These are phyloP conservation scores for Tylopilus subfusipes DNA, from an alignment of 768 basidiomycete genomes.

Conservation along the genomic window DNA sequence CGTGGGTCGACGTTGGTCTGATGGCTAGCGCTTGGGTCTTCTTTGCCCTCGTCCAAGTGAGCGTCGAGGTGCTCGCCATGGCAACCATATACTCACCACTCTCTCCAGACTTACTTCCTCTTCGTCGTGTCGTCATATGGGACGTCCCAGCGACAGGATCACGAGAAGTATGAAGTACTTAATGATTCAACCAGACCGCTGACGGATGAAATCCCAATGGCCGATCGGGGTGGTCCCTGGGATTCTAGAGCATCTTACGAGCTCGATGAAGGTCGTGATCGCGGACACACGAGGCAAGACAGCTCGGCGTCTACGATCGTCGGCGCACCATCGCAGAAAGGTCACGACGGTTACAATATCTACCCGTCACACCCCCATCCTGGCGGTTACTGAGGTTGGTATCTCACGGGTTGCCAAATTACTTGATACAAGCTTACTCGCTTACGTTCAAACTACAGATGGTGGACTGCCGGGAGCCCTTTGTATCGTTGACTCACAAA, in stretches of 20 bases:
- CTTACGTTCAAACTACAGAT: background rate
- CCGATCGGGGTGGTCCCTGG: slow-evolving; percentile 67
- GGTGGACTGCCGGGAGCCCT: slow-evolving; percentile 8
- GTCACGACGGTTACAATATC: slow-evolving; percentile 28
- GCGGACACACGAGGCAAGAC: slow-evolving; percentile 49
- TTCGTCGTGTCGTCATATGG: slow-evolving; percentile 62
- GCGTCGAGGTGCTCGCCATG: slow-evolving; percentile 18
- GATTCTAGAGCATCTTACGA: slow-evolving; percentile 53
- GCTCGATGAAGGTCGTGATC: slow-evolving; percentile 34
- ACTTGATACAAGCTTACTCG: background rate
- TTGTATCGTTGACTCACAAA: background rate
- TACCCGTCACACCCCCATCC: slow-evolving; percentile 38
- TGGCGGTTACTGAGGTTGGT: slow-evolving; percentile 38
- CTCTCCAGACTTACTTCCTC: slow-evolving; percentile 46
- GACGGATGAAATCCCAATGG: slow-evolving; percentile 60
- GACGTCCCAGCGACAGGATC: slow-evolving; percentile 70
- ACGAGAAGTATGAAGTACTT: slow-evolving; percentile 73
- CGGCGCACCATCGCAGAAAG: slow-evolving; percentile 44
- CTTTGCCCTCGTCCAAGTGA: slow-evolving; percentile 71
- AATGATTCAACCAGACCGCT: slow-evolving; percentile 55
- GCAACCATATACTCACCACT: background rate
- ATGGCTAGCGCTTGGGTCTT: slow-evolving; percentile 89
- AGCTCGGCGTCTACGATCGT: slow-evolving; percentile 61
- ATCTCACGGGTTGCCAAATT: background rate
- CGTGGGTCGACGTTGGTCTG: slow-evolving; percentile 89